Evolutionary conservation across 2,329 filamentous ascomycete genomes (phyloP), one percentile per base, ranked within the genome.

Genomic region (Sphaerulina populicola): DNA sequence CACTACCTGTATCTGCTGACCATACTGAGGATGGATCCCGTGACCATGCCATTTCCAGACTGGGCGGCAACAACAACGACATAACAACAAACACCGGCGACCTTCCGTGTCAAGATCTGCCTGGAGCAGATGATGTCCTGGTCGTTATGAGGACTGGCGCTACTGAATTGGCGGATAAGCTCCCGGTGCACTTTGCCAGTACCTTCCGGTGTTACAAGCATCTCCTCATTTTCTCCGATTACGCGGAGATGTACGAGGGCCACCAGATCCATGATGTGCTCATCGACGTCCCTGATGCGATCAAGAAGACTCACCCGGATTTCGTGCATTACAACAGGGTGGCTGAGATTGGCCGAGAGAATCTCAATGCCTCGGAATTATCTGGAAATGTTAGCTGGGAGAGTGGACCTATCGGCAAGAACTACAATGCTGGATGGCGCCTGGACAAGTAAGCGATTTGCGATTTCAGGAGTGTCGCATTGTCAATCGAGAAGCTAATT

Each of bases 211-310:
- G 79, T 66, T 71, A 78, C 38, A 74, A 76, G 30, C 68, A 79
- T 62, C 76, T 74, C 47, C 71, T 75, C 45, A 74, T 82, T 59
- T 80, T 79, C 66, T 81, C 78, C 54, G 79, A 82, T 63, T 76
- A 76, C 48, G 72, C 74, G 23, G 73, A 78, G 62, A 64, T 71
- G 7, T 73, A 81, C 43, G 68, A 72, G 9, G 77, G 77, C 29
- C 48, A 61, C 33, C 46, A 62, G 15, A 54, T 65, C 6, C 56
- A 62, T 41, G 69, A 73, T 50, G 69, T 67, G 12, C 62, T 72
- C 11, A 62, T 60, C 37, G 56, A 63, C 7, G 62, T 68, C 15
- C 52, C 61, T 6, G 44, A 53, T 2, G 56, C 64, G 4, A 62
- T 70, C 44, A 63, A 66, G 29, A 45, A 51, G 1, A 54, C 49